Evolutionary conservation across 371 early-diverging fungal species (phyloP).

Genomic region (Saksenaea oblongispora): DNA sequence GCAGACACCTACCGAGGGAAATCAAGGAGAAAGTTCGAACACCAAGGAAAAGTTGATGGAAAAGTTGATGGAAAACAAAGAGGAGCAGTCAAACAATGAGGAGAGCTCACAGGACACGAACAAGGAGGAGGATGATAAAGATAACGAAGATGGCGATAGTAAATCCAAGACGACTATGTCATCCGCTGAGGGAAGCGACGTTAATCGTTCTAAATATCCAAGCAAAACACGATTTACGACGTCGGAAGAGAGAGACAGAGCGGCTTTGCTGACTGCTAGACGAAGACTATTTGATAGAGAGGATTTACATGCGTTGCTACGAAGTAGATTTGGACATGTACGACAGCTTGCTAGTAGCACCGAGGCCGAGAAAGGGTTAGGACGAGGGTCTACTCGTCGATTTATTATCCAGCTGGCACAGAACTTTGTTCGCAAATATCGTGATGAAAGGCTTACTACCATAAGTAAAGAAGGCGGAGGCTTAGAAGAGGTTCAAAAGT

Average conservation of each 20-base stretch:
- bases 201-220: neutral
- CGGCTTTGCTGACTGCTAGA: slow-evolving; percentile 1
- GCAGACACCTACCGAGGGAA: neutral
- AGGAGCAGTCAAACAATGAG: slow-evolving; percentile 4
- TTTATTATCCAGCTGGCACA: slow-evolving; percentile 38
- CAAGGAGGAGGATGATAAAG: slow-evolving; percentile 13
- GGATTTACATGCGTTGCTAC: slow-evolving; percentile 31
- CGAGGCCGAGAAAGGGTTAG: slow-evolving; percentile 36
- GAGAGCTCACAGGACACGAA: slow-evolving; percentile 1
- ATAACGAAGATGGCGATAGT: slow-evolving; percentile 18
- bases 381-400: slow-evolving; percentile 37
- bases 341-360: neutral
- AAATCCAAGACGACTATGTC: slow-evolving; percentile 12
- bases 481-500: slow-evolving; percentile 28
- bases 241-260: slow-evolving; percentile 3
- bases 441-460: slow-evolving; percentile 11
- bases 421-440: slow-evolving; percentile 6
- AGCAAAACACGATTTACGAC: neutral
- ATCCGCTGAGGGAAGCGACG: neutral
- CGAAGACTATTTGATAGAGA: slow-evolving; percentile 30
- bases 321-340: slow-evolving; percentile 23
- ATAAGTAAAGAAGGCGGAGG: slow-evolving; percentile 13
- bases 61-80: slow-evolving; percentile 3
- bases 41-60: slow-evolving; percentile 7
- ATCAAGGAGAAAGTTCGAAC: neutral